Base-by-base conservation (phyloP, 179 eudicot genomes). In the Beta macrorhiza region DNA sequence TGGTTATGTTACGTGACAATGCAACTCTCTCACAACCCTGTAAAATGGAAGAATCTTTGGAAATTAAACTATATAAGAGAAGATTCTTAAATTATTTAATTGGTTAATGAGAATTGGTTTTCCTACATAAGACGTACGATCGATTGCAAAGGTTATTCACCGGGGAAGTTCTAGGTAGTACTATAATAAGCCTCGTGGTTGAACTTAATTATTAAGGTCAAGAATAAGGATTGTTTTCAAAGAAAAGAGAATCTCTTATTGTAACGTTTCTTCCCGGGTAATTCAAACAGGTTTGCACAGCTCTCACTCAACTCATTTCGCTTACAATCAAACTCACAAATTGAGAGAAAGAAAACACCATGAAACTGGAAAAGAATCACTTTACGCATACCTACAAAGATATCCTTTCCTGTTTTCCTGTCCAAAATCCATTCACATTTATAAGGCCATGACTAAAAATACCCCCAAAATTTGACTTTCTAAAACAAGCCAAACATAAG, bases 191-290 rank as follows among this genome's bases (percentile, higher is more conserved):
- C 42, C 42, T 37, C 42, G 42, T 29, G 32, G 32, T 37, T 37
- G 2, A 37, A 37, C 42, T 37, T 37, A 37, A 2, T 37, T 29
- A 29, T 2, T 37, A 37, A 37, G 42, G 42, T 37, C 42, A 37
- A 37, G 42, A 37, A 37, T 37, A 37, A 37, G 42, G 42, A 37
- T 37, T 37, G 42, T 37, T 37, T 4, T 19, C 52, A 59, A 47
- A 65, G 69, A 47, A 72, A n/a, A 61, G 47, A 10, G 57, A 80
- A 79, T 15, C 53, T 73, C 17, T 81, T 52, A 80, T 58, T 79
- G 85, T 81, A 78, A 78, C 76, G 74, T 86, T 80, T 68, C 86
- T 86, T 86, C 86, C 75, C 64, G 74, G 78, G 70, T n/a, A 81
- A 86, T 72, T 44, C 47, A 75, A 78, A 69, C 78, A 61, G 8